Base-by-base conservation (phyloP, 805 yeast genomes). In the Dipodascopsis uninucleata region DNA sequence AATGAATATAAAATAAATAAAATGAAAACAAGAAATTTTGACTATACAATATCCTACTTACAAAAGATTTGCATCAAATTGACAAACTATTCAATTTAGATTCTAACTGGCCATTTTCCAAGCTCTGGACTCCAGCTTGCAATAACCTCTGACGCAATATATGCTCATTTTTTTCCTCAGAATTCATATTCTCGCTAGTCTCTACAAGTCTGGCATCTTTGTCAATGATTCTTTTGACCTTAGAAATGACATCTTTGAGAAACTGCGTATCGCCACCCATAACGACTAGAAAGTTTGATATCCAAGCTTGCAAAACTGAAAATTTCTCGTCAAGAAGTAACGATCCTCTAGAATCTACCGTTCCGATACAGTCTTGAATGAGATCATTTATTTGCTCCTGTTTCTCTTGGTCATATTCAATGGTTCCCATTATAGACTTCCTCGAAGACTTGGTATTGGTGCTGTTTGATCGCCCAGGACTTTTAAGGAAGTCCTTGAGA, bases 401-500 rank as follows among this genome's bases (percentile, higher is more conserved):
- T 22, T 29, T 39, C 16, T 24, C 28, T 9, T 41, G 34, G 28
- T 48, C 49, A 37, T 44, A 45, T 9, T 5, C 20, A 17, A 31
- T 40, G 18, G 10, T 28, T 21, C 43, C 43, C 16, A 31, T 31
- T 23, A 18, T 12, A 4, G 26, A 23, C 21, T 17, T 24, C 10
- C 12, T 14, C 9, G 41, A 1, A 7, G 33, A 22, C 32, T 8
- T 12, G 16, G 32, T 20, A 8, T 29, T 16, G 16, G 41, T 28
- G 7, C 34, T 17, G 14, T 31, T 36, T 1, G 31, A 23, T n/a
- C 29, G 31, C 1, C 37, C 20, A 5, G 43, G 29, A 8, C 29
- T 23, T 7, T 34, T 23, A 24, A 50, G 12, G 40, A 87, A 69
- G 55, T 81, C 86, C 61, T 82, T 86, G 58, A 87, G 71, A 20